Conservation (phyloP, 176 grass and related monocot species). For the Elaeis guineensis region DNA sequence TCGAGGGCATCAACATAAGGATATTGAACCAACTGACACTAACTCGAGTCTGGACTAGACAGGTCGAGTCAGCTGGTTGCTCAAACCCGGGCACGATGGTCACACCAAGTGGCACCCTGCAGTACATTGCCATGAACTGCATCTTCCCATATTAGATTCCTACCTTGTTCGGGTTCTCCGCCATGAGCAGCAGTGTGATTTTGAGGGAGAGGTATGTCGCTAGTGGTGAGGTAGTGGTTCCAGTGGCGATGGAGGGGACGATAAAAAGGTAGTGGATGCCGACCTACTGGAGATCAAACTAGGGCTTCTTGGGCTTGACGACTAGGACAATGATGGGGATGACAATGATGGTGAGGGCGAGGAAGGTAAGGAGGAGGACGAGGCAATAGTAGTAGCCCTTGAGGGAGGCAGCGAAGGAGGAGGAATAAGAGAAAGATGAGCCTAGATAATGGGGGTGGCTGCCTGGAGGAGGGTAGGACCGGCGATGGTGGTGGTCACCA, state of each 20-base stretch:
- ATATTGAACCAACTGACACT: slow-evolving; percentile 87
- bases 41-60: slow-evolving; percentile 68
- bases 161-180: slow-evolving; percentile 86
- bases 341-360: slow-evolving; percentile 60
- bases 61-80: slow-evolving; percentile 72
- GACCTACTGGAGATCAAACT: slow-evolving; percentile 97
- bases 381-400: slow-evolving; percentile 92
- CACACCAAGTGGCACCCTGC: slow-evolving; percentile 84
- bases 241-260: slow-evolving; percentile 29
- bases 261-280: slow-evolving; percentile 88
- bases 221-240: slow-evolving; percentile 3
- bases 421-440: background rate
- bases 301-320: no score
- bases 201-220: slow-evolving; percentile 94
- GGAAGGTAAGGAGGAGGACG: slow-evolving; percentile 87
- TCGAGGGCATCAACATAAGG: slow-evolving; percentile 71
- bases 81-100: slow-evolving; percentile 72
- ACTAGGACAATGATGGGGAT: no score
- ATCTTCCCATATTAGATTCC: slow-evolving; percentile 73
- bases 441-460: slow-evolving; percentile 30
- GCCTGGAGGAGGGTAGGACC: slow-evolving; percentile 16
- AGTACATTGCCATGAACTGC: slow-evolving; percentile 78
- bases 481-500: slow-evolving; percentile 1
- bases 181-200: slow-evolving; percentile 87
- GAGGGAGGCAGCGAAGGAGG: slow-evolving; percentile 55